Evolutionary conservation across 768 basidiomycete species (phyloP).

Genomic region (Aureoboletus auriporus): DNA sequence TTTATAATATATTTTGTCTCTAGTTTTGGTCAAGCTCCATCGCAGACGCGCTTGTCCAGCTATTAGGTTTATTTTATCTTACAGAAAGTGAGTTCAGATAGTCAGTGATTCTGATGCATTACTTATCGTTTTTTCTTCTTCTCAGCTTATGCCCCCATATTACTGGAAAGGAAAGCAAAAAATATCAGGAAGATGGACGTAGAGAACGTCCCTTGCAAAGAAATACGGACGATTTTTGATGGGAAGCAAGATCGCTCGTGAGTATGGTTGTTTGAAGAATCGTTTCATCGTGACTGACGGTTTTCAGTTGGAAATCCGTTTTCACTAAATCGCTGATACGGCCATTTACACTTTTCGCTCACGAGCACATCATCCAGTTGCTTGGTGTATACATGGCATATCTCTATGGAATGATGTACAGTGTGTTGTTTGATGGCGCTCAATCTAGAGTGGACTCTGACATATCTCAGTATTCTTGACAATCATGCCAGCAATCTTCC

Average conservation of each 20-base stretch:
- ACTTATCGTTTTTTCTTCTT: slow-evolving; percentile 15
- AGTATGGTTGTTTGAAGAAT: slow-evolving; percentile 15
- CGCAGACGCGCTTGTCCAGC: slow-evolving; percentile 49
- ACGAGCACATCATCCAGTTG: slow-evolving; percentile 66
- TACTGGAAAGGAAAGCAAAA: slow-evolving; percentile 50
- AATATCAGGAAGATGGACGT: slow-evolving; percentile 41
- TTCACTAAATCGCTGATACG: slow-evolving; percentile 52
- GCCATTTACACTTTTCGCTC: slow-evolving; percentile 61
- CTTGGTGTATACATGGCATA: slow-evolving; percentile 68
- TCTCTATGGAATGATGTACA: slow-evolving; percentile 58
- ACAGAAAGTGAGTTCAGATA: slow-evolving; percentile 51
- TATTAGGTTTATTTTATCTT: slow-evolving; percentile 52
- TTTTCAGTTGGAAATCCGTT: slow-evolving; percentile 46
- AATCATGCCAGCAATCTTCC: slow-evolving; percentile 58
- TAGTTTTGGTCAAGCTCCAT: slow-evolving; percentile 70
- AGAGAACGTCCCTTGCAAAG: slow-evolving; percentile 38
- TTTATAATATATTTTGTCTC: not conserved
- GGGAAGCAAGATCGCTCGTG: slow-evolving; percentile 39
- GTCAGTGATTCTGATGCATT: not conserved
- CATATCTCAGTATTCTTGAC: slow-evolving; percentile 57
- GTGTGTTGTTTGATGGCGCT: slow-evolving; percentile 31
- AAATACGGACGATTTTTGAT: slow-evolving; percentile 49
- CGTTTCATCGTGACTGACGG: not conserved
- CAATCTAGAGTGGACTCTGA: not conserved
- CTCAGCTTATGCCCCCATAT: slow-evolving; percentile 26